Conservation (phyloP, 495 filamentous ascomycete genomes). For the Penicillium roqueforti region DNA sequence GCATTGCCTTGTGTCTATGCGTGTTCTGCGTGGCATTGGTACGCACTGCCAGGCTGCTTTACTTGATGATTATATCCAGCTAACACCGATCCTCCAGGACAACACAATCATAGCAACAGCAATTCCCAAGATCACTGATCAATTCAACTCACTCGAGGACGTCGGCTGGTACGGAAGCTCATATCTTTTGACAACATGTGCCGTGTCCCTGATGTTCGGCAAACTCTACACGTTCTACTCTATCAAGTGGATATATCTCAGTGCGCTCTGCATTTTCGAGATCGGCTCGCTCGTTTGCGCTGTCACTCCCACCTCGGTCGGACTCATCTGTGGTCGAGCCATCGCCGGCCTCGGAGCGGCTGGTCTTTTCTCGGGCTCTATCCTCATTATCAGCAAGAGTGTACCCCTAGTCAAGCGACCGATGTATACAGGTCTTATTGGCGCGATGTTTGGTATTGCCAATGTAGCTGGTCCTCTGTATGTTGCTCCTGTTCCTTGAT, state of each 20-base stretch:
- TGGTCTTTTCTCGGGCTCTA: slow-evolving; percentile 76
- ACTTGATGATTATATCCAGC: neutral
- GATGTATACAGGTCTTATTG: slow-evolving; percentile 67
- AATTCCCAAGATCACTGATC: slow-evolving; percentile 76
- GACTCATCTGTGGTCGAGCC: slow-evolving; percentile 79
- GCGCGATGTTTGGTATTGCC: slow-evolving; percentile 78
- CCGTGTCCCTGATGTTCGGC: slow-evolving; percentile 70
- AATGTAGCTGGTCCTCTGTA: slow-evolving; percentile 68
- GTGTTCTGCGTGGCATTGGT: slow-evolving; percentile 65
- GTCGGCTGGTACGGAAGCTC: slow-evolving; percentile 78
- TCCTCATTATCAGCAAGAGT: slow-evolving; percentile 73
- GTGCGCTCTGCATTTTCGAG: slow-evolving; percentile 74
- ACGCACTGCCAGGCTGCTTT: slow-evolving; percentile 13
- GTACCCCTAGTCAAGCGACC: slow-evolving; percentile 71
- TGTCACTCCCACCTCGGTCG: slow-evolving; percentile 65
- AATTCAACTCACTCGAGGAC: slow-evolving; percentile 70
- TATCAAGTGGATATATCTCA: slow-evolving; percentile 68
- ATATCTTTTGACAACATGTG: slow-evolving; percentile 67
- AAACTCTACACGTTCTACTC: slow-evolving; percentile 77
- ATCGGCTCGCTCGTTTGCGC: slow-evolving; percentile 83
- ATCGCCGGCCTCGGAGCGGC: slow-evolving; percentile 80
- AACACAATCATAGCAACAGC: slow-evolving; percentile 83
- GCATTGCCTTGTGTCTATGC: slow-evolving; percentile 55
- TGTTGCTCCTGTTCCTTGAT: slow-evolving; percentile 4
- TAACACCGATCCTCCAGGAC: slow-evolving; percentile 37